Base-by-base conservation (phyloP, 345 rosid species). In the Melaleuca quinquenervia region DNA sequence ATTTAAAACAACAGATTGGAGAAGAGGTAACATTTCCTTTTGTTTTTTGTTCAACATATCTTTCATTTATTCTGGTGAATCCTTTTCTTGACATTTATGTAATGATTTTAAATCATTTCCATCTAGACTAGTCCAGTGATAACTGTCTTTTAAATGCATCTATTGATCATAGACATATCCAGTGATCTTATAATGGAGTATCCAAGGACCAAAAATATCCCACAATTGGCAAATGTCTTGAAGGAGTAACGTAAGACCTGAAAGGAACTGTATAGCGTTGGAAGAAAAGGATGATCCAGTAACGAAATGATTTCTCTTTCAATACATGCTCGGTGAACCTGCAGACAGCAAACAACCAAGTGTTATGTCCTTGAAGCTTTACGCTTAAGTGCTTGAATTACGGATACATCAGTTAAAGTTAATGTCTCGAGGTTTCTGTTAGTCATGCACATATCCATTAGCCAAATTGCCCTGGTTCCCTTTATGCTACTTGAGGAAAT, bases 241-340 rank as follows among this genome's bases (percentile, higher is more conserved):
- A 32, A 36, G 50, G 49, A 52, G 84, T 83, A 76, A 87, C 44
- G 20, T 85, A 82, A 82, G 80, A 97, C 99, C 99, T 97, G 94
- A 92, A 97, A 97, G 62, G 99, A 97, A 82, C 96, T 84, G 83
- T 96, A 97, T 51, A 96, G 93, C 15, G 98, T 90, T 54, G 99
- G 99, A 88, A 95, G 98, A 87, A 97, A 97, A 83, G 99, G 98
- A 91, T 97, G 98, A 91, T 97, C 99, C 88, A 97, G 89, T 87
- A 88, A 93, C 26, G 98, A 91, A 88, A 94, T 95, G 54, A 97
- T 97, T 90, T 96, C 99, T 90, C 98, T 93, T 92, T 97, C 99
- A 84, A 93, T 87, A 90, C 98, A 93, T 86, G 98, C 95, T 91
- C 99, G 93, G 88, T 97, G 99, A 83, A 96, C 99, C 98, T 70